These are phyloP conservation scores for Xylaria venustula DNA, from an alignment of 495 filamentous ascomycete genomes.

Conservation along the genomic window DNA sequence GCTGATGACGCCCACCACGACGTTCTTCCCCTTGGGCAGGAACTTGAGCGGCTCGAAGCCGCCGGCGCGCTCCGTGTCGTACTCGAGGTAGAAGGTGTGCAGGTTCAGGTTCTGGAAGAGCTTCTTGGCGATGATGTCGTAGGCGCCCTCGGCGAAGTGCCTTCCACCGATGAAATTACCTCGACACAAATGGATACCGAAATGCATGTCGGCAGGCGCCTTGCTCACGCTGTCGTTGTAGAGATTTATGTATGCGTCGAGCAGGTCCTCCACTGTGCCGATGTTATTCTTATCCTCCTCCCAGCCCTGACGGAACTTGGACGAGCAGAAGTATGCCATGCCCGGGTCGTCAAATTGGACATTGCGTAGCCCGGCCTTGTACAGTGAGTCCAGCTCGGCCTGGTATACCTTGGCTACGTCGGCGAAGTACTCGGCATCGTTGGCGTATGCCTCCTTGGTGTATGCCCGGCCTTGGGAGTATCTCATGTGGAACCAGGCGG, in stretches of 20 bases:
- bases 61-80: conserved; percentile 72
- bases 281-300: conserved; percentile 58
- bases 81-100: conserved; percentile 81
- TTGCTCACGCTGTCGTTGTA: conserved; percentile 72
- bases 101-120: conserved; percentile 75
- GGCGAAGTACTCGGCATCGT: conserved; percentile 68
- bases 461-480: conserved; percentile 71
- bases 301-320: conserved; percentile 71
- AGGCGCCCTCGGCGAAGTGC: conserved; percentile 80
- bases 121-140: conserved; percentile 76
- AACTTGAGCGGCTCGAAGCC: conserved; percentile 76
- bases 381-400: conserved; percentile 61
- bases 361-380: conserved; percentile 67
- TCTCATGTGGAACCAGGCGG: conserved; percentile 70
- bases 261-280: conserved; percentile 55
- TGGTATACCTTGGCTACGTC: conserved; percentile 75
- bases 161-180: conserved; percentile 76
- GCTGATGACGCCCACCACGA: conserved; percentile 73
- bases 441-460: conserved; percentile 60
- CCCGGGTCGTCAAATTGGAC: conserved; percentile 77
- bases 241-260: conserved; percentile 71
- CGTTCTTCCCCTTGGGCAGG: conserved; percentile 70
- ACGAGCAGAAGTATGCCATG: conserved; percentile 76
- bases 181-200: conserved; percentile 76
- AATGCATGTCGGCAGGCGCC: conserved; percentile 65